Conservation (phyloP, 73 alveolate species). For the Paraurostyla sp. region DNA sequence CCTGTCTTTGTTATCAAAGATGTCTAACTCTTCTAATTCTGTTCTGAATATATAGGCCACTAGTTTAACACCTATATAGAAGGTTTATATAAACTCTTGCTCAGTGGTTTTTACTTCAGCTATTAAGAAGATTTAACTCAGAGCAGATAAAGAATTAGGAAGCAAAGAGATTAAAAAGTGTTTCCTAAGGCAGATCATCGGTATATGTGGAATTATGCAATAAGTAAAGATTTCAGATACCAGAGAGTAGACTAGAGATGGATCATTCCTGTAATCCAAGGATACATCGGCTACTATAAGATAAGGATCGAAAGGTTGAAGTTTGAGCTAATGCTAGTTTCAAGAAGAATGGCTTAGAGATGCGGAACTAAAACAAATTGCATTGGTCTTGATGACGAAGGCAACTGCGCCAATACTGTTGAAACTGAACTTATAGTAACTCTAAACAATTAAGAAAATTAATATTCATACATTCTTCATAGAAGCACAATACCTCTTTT, state of each 20-base stretch:
- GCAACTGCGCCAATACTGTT: constrained; percentile 94
- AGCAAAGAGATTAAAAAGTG: constrained; percentile 32
- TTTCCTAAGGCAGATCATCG: constrained; percentile 37
- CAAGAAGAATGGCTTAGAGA: constrained; percentile 85
- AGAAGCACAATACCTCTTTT: constrained; percentile 97
- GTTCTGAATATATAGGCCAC: background rate
- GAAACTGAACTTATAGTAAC: constrained; percentile 92
- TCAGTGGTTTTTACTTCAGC: constrained; percentile 92
- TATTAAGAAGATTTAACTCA: constrained; percentile 90
- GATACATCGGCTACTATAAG: constrained; percentile 76
- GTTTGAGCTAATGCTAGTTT: constrained; percentile 82
- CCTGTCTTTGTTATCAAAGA: constrained; percentile 7
- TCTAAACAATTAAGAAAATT: constrained; percentile 69
- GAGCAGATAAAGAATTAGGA: constrained; percentile 69
- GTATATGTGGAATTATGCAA: constrained; percentile 77
- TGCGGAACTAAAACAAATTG: constrained; percentile 93
- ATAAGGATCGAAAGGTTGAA: constrained; percentile 48
- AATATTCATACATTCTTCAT: constrained; percentile 78
- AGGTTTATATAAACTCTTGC: constrained; percentile 81
- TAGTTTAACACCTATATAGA: constrained; percentile 56
- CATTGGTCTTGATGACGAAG: constrained; percentile 97
- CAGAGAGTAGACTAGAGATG: constrained; percentile 38
- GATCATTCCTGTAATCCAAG: constrained; percentile 85
- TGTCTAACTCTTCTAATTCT: background rate
- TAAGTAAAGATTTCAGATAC: constrained; percentile 76